Base-by-base conservation (phyloP, 2,329 filamentous ascomycete genomes). In the Sphaceloma murrayae region DNA sequence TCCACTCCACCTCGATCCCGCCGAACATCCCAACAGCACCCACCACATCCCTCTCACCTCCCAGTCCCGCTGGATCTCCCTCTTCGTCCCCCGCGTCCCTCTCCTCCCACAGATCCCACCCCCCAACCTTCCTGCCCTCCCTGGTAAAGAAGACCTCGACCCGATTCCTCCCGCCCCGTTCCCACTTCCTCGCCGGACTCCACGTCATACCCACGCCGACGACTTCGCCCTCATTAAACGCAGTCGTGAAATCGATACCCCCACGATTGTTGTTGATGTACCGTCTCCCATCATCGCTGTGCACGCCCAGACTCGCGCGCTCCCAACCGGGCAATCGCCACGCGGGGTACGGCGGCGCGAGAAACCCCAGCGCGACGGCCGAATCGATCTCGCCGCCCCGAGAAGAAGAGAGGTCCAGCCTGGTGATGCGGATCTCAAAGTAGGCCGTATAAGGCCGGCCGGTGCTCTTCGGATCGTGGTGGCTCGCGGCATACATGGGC, bases 321-420 rank as follows among this genome's bases (percentile, higher is more conserved):
- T 91, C 81, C 85, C 84, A 89, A 2, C 85, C 85, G 0, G 85
- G 85, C 48, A 88, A 72, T 5, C 85, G 74, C 66, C 85, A 89
- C 0, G 73, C 69, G 5, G 85, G 85, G 56, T 87, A 89, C 5
- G 85, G 85, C 36, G 81, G 74, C 1, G 82, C 83, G 0, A 74
- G 66, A 59, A 78, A 86, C 7, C 85, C 85, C 7, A 89, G 58
- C 0, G 78, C 81, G 1, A 88, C 65, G 29, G 74, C 73, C 3
- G 71, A 71, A 10, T 72, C 67, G 45, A 67, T 66, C 40, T 62
- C 62, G 11, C 62, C 54, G 22, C 44, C 49, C 14, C 49, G 47
- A 9, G 49, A 49, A 43, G 50, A 51, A n/a, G 27, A 16, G 6
- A 34, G 52, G 16, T 68, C 67, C 45, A 72, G 63, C 13, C 59